Percentiles rank a stretch among this genome's conserved stretches.
phyloP scores from a whole-genome alignment of 768 basidiomycete genomes.

The Mycena rosella region DNA sequence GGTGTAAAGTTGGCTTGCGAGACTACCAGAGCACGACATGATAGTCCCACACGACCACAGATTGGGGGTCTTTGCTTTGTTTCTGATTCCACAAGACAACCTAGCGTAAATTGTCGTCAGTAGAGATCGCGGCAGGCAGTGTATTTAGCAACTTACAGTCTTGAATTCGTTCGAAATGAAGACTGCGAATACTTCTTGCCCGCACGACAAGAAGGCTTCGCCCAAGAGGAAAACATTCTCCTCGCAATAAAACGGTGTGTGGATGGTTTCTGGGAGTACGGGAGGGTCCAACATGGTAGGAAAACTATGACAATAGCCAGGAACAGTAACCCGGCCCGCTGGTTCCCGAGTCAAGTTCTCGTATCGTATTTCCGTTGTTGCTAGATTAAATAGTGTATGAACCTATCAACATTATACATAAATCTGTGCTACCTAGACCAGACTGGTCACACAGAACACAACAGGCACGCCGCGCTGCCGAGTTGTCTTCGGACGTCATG shows the following conservation, averaged over 20 bases:
- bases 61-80: conserved; percentile 47
- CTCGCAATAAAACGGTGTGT: conserved; percentile 78
- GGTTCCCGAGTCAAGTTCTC: background rate
- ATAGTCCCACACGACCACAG: conserved; percentile 79
- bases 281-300: conserved; percentile 34
- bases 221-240: conserved; percentile 78
- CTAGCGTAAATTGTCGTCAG: conserved; percentile 45
- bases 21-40: conserved; percentile 77
- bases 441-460: conserved; percentile 50
- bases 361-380: too few relatives aligned
- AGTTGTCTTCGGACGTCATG: conserved; percentile 92
- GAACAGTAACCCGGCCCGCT: background rate
- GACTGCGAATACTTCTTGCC: conserved; percentile 59
- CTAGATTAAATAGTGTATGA: too few relatives aligned
- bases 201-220: conserved; percentile 52
- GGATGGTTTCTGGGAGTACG: conserved; percentile 56
- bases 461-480: conserved; percentile 80
- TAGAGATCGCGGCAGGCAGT: background rate
- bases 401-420: too few relatives aligned
- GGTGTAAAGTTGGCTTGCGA: too few relatives aligned
- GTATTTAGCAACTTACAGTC: conserved; percentile 55
- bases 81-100: conserved; percentile 77
- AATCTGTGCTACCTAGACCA: too few relatives aligned
- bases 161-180: conserved; percentile 76
- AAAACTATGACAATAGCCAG: background rate